Conservation (phyloP, 495 filamentous ascomycete species). For the Tuber magnatum region DNA sequence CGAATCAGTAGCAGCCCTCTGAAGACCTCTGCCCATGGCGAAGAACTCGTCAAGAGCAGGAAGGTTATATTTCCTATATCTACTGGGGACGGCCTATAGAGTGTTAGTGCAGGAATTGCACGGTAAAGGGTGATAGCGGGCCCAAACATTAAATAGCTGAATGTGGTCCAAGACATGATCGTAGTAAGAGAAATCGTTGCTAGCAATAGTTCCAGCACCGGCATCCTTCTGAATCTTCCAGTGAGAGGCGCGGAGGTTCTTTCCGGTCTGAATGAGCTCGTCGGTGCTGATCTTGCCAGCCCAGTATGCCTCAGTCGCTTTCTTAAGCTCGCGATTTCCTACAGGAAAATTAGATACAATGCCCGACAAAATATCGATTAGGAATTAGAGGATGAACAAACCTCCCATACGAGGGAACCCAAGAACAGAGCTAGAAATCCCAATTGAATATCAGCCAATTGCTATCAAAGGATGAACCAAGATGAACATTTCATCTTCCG, state of each 20-base stretch:
- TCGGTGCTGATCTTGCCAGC: conserved; percentile 81
- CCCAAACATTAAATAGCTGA: conserved; percentile 88
- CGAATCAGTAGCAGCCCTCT: conserved; percentile 58
- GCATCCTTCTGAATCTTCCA: conserved; percentile 99
- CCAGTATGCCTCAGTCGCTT: conserved; percentile 98
- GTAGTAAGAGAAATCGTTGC: conserved; percentile 98
- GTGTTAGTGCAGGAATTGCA: conserved; percentile 9
- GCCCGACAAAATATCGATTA: background rate
- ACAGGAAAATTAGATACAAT: conserved; percentile 3
- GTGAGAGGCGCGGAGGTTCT: conserved; percentile 89
- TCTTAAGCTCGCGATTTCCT: conserved; percentile 96
- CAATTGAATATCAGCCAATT: conserved; percentile 19
- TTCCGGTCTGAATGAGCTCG: conserved; percentile 83
- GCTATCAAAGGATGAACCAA: background rate
- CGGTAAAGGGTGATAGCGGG: background rate
- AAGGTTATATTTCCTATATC: conserved; percentile 79
- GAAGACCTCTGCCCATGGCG: conserved; percentile 97
- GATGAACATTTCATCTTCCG: background rate
- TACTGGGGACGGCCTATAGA: conserved; percentile 70
- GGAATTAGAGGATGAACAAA: conserved; percentile 19
- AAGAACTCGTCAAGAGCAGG: conserved; percentile 92
- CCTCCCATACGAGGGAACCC: conserved; percentile 88
- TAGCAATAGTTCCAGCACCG: conserved; percentile 92
- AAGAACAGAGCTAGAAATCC: conserved; percentile 52
- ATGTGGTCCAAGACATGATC: conserved; percentile 98